Percentiles rank a stretch among this genome's conserved stretches.
Evolutionary conservation across 169 alveolate species (phyloP).

Genomic region (Toxoplasma gondii): DNA sequence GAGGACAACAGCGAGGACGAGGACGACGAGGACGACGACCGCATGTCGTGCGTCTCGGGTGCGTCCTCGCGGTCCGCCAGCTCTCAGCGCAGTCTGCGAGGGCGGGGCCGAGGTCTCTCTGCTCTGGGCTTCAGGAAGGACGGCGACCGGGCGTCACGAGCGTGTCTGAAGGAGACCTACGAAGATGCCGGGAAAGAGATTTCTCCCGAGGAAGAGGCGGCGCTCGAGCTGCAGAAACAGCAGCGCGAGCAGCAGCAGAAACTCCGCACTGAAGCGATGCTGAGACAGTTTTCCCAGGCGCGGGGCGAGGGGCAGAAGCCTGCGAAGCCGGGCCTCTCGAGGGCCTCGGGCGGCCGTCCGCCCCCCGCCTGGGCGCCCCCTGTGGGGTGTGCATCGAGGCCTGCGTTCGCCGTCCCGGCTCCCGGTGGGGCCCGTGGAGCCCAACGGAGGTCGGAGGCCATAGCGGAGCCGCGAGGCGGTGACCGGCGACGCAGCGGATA

Average conservation of each 20-base stretch:
- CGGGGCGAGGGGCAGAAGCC: not conserved
- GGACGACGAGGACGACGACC: constrained; percentile 15
- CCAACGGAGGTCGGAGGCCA: not conserved
- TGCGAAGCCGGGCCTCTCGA: not conserved
- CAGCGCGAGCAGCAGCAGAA: not conserved
- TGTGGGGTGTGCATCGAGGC: not conserved
- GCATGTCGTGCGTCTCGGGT: constrained; percentile 13
- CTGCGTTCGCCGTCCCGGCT: not conserved
- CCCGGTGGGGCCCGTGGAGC: not conserved
- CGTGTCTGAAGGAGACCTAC: not conserved
- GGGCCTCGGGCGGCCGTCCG: not conserved
- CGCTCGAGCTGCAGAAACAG: constrained; percentile 12
- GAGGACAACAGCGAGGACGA: constrained; percentile 6
- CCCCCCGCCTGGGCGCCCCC: not conserved
- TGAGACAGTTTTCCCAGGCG: not conserved
- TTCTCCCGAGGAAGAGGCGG: constrained; percentile 34
- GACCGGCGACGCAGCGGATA: too few species aligned
- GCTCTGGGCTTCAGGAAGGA: not conserved
- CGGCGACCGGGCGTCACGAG: not conserved
- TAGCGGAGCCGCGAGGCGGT: not conserved
- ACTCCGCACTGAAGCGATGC: not conserved
- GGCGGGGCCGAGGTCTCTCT: not conserved
- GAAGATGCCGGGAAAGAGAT: constrained; percentile 30
- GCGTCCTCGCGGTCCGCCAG: not conserved
- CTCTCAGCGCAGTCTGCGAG: not conserved